Evolutionary conservation across 2,329 filamentous ascomycete genomes (phyloP), one percentile per base, ranked within the genome.

Genomic region (Colletotrichum limetticola): DNA sequence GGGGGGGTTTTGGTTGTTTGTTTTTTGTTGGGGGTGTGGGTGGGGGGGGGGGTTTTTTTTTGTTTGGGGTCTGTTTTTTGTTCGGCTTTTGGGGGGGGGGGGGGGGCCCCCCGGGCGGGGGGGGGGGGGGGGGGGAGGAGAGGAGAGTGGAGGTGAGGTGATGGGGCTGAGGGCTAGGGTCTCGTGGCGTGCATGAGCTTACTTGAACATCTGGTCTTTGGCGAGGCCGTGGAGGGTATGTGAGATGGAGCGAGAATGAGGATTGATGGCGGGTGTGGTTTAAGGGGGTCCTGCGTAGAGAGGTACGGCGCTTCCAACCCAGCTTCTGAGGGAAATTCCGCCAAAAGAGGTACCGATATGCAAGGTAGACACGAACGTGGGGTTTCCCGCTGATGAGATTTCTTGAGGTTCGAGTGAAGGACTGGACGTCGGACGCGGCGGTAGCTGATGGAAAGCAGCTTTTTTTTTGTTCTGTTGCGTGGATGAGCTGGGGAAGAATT

Each of bases 191-290:
- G 66, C 52, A 66, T 68, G 22, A 76, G 66, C 75, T 75, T 75
- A 66, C 69, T 58, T 69, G 68, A 66, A 70, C 72, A 72, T 72
- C 53, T 65, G 70, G 37, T 42, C 70, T 70, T 9, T 6, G 37
- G 37, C 37, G 37, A 42, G 37, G 37, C 37, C 16, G 37, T 14
- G 35, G 35, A 42, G 37, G 37, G 37, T 42, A 7, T 42, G 16
- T 42, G 37, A 42, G 37, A 42, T 8, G 37, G 16, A 42, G 37
- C 7, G 37, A 57, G n/a, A 19, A 11, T 28, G 53, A 16, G 53
- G 22, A 11, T 22, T 56, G 53, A 8, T 42, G 16, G 37, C 16
- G 37, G 3, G 12, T 56, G 53, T 56, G 14, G 24, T 56, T 19
- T 14, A 56, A 56, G 53, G 53, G 22, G 53, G 53, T 8, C 37